These are phyloP conservation scores for Gardenia jasminoides DNA, from an alignment of 257 asterid species.

Conservation along the genomic window DNA sequence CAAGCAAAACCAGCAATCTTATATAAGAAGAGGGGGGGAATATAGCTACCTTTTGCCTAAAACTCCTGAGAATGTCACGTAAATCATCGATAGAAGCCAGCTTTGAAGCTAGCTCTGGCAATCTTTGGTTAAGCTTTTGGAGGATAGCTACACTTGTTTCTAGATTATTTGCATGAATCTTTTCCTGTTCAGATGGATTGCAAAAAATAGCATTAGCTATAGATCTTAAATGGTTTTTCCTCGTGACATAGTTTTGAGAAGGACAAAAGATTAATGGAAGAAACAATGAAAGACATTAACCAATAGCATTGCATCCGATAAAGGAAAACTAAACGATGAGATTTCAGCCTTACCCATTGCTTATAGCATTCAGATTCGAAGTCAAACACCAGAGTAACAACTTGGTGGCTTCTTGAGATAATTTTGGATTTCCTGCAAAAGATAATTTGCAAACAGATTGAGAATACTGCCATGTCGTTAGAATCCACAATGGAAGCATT, in stretches of 20 bases:
- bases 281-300: background rate
- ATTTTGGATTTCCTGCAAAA: too few relatives aligned
- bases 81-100: conserved; percentile 56
- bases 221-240: too few relatives aligned
- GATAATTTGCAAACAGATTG: too few relatives aligned
- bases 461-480: too few relatives aligned
- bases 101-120: conserved; percentile 53
- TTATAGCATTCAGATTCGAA: conserved; percentile 72
- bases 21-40: background rate
- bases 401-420: too few relatives aligned
- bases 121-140: conserved; percentile 52
- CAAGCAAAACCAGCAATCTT: background rate
- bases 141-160: conserved; percentile 60
- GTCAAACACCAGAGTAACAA: too few relatives aligned
- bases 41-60: conserved; percentile 55
- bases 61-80: too few relatives aligned
- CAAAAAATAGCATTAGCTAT: background rate
- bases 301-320: too few relatives aligned
- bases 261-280: background rate
- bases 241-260: too few relatives aligned
- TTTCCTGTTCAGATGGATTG: conserved; percentile 56
- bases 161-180: conserved; percentile 53
- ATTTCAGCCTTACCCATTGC: conserved; percentile 67
- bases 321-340: too few relatives aligned
- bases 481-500: too few relatives aligned